A percentile compares a stretch with the other conserved stretches of the same genome.
These are phyloP conservation scores for Dictyostelium firmibasis DNA, from an alignment of 78 protist genomes.

Conservation along the genomic window DNA sequence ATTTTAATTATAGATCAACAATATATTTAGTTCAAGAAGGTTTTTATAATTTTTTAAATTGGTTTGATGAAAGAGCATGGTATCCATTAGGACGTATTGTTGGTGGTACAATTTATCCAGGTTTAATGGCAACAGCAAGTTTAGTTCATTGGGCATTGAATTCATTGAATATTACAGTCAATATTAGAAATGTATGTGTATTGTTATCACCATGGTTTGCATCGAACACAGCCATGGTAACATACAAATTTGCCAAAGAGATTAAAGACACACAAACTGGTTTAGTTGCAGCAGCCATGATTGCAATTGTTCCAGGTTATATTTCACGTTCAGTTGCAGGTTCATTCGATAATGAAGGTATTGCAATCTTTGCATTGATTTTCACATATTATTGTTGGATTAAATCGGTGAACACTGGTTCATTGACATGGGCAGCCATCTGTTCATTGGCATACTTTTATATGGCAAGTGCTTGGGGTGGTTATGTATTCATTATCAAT, in stretches of 20 bases:
- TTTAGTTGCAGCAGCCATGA: constrained; percentile 94
- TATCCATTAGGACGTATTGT: constrained; percentile 99
- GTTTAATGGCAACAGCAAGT: constrained; percentile 97
- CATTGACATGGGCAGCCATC: constrained; percentile 76
- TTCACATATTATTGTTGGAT: constrained; percentile 94
- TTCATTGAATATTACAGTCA: constrained; percentile 85
- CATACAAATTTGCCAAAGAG: constrained; percentile 85
- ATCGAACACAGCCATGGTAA: constrained; percentile 88
- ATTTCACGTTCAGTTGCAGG: constrained; percentile 99
- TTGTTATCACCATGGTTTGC: constrained; percentile 96
- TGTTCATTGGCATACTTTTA: constrained; percentile 93
- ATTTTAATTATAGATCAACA: constrained; percentile 96
- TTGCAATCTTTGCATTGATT: constrained; percentile 97
- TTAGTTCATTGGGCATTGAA: constrained; percentile 86
- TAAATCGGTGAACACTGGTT: constrained; percentile 90
- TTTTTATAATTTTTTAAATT: constrained; percentile 92
- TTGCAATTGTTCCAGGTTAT: constrained; percentile 97
- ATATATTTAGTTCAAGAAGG: constrained; percentile 94
- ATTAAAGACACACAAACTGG: constrained; percentile 86
- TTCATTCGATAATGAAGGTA: constrained; percentile 99
- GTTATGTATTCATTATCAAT: constrained; percentile 99
- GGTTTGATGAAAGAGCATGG: constrained; percentile 98
- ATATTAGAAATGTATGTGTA: constrained; percentile 97
- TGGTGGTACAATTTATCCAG: constrained; percentile 99
- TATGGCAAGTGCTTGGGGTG: constrained; percentile 99